A percentile compares a stretch with the other conserved stretches of the same genome.
phyloP scores from a whole-genome alignment of 108 stramenopile species.

The Fragilaria crotonensis region DNA sequence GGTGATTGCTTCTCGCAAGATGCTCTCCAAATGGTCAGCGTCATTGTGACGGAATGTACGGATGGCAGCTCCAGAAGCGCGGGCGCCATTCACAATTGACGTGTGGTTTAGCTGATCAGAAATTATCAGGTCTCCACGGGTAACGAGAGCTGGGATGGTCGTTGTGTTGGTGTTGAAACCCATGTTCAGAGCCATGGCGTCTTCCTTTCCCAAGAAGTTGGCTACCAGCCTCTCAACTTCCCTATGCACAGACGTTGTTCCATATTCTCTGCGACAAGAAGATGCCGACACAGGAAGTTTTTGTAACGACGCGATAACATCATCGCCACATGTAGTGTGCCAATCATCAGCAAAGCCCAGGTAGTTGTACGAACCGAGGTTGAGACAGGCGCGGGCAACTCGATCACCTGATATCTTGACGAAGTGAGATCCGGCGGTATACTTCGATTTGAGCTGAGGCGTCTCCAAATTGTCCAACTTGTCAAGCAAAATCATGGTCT shows the following conservation, averaged over 20 bases:
- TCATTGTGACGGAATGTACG: slow-evolving; percentile 98
- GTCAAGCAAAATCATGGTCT: slow-evolving; percentile 72
- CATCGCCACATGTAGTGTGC: slow-evolving; percentile 73
- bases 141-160: slow-evolving; percentile 89
- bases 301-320: slow-evolving; percentile 63
- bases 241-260: slow-evolving; percentile 77
- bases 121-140: slow-evolving; percentile 83
- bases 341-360: slow-evolving; percentile 99
- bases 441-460: slow-evolving; percentile 20
- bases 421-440: slow-evolving; percentile 49
- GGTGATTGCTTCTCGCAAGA: slow-evolving; percentile 92
- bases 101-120: slow-evolving; percentile 97
- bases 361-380: slow-evolving; percentile 98
- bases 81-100: slow-evolving; percentile 95
- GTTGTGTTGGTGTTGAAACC: slow-evolving; percentile 98
- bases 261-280: slow-evolving; percentile 64
- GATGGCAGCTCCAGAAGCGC: slow-evolving; percentile 91
- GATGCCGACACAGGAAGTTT: slow-evolving; percentile 55
- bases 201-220: slow-evolving; percentile 90
- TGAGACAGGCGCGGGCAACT: slow-evolving; percentile 73
- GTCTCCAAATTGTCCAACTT: slow-evolving; percentile 35
- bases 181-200: slow-evolving; percentile 93
- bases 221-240: slow-evolving; percentile 88
- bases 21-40: slow-evolving; percentile 69
- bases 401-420: slow-evolving; percentile 25